Base-by-base conservation (phyloP, 1,284 basidiomycete genomes). In the Schizophyllum amplum region DNA sequence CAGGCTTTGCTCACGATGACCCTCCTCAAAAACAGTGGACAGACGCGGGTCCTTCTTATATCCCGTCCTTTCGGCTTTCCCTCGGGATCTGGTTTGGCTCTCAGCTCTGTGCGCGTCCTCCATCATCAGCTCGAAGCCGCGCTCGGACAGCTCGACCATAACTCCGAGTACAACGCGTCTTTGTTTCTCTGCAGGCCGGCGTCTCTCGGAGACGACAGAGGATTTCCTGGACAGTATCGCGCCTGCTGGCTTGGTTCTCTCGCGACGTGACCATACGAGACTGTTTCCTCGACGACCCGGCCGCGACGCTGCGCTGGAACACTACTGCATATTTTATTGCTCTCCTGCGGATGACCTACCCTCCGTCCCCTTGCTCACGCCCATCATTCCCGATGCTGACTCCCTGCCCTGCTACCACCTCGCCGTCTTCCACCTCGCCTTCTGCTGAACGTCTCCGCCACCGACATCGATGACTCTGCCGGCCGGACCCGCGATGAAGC, bases 161-260 rank as follows among this genome's bases (percentile, higher is more conserved):
- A 92, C 64, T 90, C 90, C 7, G 90, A 92, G 65, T 89, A 90
- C 68, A 92, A 91, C 65, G 90, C 87, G 0, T 88, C 89, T 0
- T 77, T 92, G 26, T 92, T 93, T 55, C 70, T 93, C 15, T 81
- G 90, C 1, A 86, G 90, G 0, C n/a, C 87, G 92, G 51, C 76
- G 78, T 0, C 42, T 91, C 7, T 65, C 69, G 4, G 80, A 88
- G 55, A 68, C 70, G 24, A 66, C 65, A 7, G 60, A 5, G 15
- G 65, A 72, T 4, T 74, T 75, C 55, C 74, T 77, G 0, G 20
- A 58, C 0, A 50, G 60, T 0, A 59, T 77, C 1, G 42, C 51
- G 0, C 61, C 86, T 17, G 60, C 72, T 11, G 77, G 71, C 0
- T 66, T 75, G 47, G 67, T 59, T 0, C 69, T 75, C 5, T 66